These are phyloP conservation scores for Wickerhamiella infanticola DNA, from an alignment of 1,139 yeast species.

Conservation along the genomic window DNA sequence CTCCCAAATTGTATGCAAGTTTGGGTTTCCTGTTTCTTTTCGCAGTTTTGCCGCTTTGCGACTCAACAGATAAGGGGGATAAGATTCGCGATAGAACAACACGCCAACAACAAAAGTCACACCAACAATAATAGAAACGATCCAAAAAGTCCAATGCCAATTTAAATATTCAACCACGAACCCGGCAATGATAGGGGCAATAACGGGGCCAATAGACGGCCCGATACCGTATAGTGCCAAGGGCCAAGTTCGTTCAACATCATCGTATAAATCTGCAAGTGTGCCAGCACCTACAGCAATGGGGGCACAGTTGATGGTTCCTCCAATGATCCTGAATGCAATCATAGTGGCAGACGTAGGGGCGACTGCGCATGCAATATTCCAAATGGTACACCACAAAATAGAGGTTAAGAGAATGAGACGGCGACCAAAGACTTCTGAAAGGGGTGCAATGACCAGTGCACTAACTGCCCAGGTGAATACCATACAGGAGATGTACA, in stretches of 20 bases:
- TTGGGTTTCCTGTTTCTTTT: slow-evolving; percentile 38
- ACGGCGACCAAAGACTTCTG: slow-evolving; percentile 44
- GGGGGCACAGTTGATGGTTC: slow-evolving; percentile 51
- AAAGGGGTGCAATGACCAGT: slow-evolving; percentile 42
- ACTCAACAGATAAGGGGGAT: slow-evolving; percentile 38
- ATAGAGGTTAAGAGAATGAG: slow-evolving; percentile 37
- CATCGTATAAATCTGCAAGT: slow-evolving; percentile 45
- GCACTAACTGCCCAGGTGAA: slow-evolving; percentile 53
- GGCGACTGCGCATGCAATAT: slow-evolving; percentile 42
- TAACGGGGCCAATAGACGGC: slow-evolving; percentile 48
- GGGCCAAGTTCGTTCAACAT: slow-evolving; percentile 38
- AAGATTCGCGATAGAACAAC: slow-evolving; percentile 38
- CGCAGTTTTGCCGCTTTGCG: slow-evolving; percentile 33
- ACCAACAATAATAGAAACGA: slow-evolving; percentile 41
- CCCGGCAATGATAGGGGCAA: slow-evolving; percentile 46
- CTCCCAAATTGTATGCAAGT: slow-evolving; percentile 46
- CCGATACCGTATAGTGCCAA: slow-evolving; percentile 45
- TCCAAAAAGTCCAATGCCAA: slow-evolving; percentile 53
- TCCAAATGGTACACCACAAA: slow-evolving; percentile 37
- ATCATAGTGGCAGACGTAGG: slow-evolving; percentile 40
- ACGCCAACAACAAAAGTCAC: slow-evolving; percentile 32
- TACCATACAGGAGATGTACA: slow-evolving; percentile 43
- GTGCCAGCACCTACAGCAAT: slow-evolving; percentile 60
- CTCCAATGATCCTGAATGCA: slow-evolving; percentile 45
- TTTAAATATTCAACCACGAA: slow-evolving; percentile 31